Evolutionary conservation across 192 early-diverging fungal species (phyloP).

Genomic region (Dissophora ornata): DNA sequence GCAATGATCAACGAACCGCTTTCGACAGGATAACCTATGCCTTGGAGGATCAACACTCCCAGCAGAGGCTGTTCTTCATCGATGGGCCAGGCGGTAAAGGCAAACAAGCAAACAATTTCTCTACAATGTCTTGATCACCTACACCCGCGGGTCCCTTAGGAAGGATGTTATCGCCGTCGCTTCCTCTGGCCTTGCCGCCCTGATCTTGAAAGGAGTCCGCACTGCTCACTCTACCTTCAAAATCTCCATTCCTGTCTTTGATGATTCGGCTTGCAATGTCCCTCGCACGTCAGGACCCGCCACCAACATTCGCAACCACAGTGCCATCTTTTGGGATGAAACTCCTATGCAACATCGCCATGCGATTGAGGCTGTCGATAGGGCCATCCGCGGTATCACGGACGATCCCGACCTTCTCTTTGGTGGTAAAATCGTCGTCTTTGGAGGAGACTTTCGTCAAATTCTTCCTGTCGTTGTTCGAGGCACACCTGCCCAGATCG

Average conservation of each 20-base stretch:
- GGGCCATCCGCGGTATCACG: constrained; percentile 14
- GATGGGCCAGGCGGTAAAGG: too few relatives aligned
- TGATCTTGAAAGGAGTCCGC: constrained; percentile 31
- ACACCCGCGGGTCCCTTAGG: neutral
- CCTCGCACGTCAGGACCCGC: neutral
- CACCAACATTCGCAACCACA: neutral
- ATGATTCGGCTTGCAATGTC: constrained; percentile 18
- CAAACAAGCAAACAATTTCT: constrained; percentile 35
- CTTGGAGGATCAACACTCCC: too few relatives aligned
- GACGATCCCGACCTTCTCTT: neutral
- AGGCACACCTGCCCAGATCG: constrained; percentile 16
- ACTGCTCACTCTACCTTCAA: constrained; percentile 49
- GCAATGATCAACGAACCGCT: constrained; percentile 2
- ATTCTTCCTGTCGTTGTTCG: constrained; percentile 16
- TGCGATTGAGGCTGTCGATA: constrained; percentile 36
- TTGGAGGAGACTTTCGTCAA: too few relatives aligned
- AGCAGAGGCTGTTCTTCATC: too few relatives aligned
- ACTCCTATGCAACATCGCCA: constrained; percentile 38
- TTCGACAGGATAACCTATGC: constrained; percentile 5
- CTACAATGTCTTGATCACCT: constrained; percentile 21
- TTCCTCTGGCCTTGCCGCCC: constrained; percentile 35
- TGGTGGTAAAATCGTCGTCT: constrained; percentile 20
- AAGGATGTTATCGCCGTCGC: constrained; percentile 30
- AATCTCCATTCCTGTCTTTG: constrained; percentile 21
- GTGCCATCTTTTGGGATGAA: too few relatives aligned